Evolutionary conservation across 495 filamentous ascomycete species (phyloP).

Genomic region (Podospora appendiculata): DNA sequence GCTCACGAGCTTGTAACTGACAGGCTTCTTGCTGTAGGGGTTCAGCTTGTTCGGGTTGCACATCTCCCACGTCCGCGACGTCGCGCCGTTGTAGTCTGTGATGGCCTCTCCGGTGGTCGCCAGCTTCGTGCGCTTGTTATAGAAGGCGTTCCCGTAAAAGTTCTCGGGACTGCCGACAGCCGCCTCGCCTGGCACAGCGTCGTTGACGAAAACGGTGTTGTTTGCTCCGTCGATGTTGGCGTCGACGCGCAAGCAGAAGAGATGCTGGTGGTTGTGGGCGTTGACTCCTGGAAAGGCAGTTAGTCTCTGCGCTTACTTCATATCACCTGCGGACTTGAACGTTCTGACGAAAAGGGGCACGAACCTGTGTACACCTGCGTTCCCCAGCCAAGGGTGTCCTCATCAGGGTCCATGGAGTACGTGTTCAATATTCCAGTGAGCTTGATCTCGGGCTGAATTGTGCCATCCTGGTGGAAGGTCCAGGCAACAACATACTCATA

Average conservation of each 20-base stretch:
- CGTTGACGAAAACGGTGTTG: constrained; percentile 82
- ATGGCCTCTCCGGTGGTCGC: constrained; percentile 62
- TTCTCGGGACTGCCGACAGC: constrained; percentile 77
- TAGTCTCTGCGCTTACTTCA: neutral
- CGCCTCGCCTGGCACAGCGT: constrained; percentile 56
- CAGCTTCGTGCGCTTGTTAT: constrained; percentile 79
- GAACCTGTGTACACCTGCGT: constrained; percentile 66
- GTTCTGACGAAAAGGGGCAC: constrained; percentile 24
- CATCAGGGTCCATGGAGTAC: constrained; percentile 73
- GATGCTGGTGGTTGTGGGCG: constrained; percentile 85
- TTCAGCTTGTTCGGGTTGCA: constrained; percentile 78
- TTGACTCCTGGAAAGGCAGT: constrained; percentile 26
- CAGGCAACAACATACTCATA: constrained; percentile 95
- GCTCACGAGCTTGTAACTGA: constrained; percentile 88
- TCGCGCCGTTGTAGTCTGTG: constrained; percentile 74
- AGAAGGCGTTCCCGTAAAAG: constrained; percentile 91
- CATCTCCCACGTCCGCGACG: constrained; percentile 86
- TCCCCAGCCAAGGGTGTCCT: constrained; percentile 84
- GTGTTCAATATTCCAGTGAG: constrained; percentile 95
- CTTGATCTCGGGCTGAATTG: constrained; percentile 90
- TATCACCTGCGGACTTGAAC: neutral
- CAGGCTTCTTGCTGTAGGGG: constrained; percentile 76
- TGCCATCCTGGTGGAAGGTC: constrained; percentile 91
- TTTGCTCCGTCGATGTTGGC: constrained; percentile 80
- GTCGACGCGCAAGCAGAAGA: constrained; percentile 89